Base-by-base conservation (phyloP, 345 rosid genomes). In the Durio zibethinus region DNA sequence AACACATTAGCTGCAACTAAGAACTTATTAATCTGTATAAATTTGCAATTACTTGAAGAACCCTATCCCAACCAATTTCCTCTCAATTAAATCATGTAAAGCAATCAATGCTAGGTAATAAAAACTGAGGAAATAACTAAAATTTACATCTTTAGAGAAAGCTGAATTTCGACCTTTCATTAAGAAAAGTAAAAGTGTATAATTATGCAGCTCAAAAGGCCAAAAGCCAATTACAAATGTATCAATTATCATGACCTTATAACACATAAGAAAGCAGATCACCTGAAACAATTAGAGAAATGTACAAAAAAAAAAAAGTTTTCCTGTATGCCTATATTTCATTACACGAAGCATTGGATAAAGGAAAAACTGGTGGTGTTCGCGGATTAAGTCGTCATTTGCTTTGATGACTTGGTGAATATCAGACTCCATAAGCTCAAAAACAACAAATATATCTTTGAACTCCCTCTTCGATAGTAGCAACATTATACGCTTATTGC, bases 341-440 rank as follows among this genome's bases (percentile, higher is more conserved):
- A 94, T 80, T 54, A 98, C 98, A 2, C 99, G 97, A 21, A 97
- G 88, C 99, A 97, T 92, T 81, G 94, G 99, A 81, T 94, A 97
- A 79, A 97, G 98, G 75, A 97, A 97, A 81, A 97, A 97, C 73
- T 94, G 99, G 68, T 90, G 99, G 80, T 97, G 99, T 69, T 97
- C 99, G n/a, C 84, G 85, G 1, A 98, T 97, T 88, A 97, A 88
- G 56, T 97, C 99, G 81, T 94, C 97, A 79, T 97, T 97, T 73
- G 98, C 97, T 88, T 94, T 94, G 79, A 96, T 94, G 77, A 96
- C 99, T 81, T 96, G 98, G 73, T 96, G 99, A 76, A 96, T 94
- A 80, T 97, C 99, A n/a, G 99, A 97, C 82, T 96, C 98, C 98
- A 97, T 94, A 50, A 97, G 97, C 93, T 97, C 98, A 86, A 97